Evolutionary conservation across 345 rosid genomes (phyloP).

Genomic region (Citrus mangshanensis): DNA sequence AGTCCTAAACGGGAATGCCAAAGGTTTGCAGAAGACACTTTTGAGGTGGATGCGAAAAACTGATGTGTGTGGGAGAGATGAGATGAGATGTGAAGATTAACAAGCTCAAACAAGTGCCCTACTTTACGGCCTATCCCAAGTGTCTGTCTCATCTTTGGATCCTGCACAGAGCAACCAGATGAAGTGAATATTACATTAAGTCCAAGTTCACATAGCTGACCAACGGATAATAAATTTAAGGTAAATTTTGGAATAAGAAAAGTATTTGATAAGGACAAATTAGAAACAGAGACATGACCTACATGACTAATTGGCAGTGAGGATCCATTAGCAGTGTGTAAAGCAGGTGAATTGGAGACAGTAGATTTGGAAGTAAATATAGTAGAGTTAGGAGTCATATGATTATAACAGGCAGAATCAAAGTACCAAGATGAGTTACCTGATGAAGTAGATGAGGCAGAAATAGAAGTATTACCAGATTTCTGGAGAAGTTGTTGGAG

Average conservation of each 20-base stretch:
- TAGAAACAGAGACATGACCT: too few relatives aligned
- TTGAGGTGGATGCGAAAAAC: neutral
- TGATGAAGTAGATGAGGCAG: neutral
- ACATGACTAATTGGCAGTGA: too few relatives aligned
- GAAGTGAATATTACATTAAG: neutral
- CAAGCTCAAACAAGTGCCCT: constrained; percentile 5
- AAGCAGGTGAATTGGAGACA: neutral
- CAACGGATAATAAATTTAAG: neutral
- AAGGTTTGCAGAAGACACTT: too few relatives aligned
- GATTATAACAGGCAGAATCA: neutral
- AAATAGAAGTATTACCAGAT: neutral
- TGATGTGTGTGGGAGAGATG: neutral
- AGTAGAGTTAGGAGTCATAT: neutral
- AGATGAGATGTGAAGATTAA: neutral
- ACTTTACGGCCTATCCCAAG: neutral
- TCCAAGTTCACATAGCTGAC: constrained; percentile 4
- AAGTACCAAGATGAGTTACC: neutral
- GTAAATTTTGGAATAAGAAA: too few relatives aligned
- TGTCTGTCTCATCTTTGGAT: neutral
- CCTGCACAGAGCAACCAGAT: neutral
- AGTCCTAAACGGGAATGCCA: neutral
- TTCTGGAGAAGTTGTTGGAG: neutral
- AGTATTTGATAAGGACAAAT: too few relatives aligned
- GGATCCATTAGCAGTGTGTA: neutral
- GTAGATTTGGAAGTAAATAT: neutral